Percentiles rank a stretch among this genome's conserved stretches.
Conservation (phyloP, 2,329 filamentous ascomycete genomes). For the Verticillium tricorpus region DNA sequence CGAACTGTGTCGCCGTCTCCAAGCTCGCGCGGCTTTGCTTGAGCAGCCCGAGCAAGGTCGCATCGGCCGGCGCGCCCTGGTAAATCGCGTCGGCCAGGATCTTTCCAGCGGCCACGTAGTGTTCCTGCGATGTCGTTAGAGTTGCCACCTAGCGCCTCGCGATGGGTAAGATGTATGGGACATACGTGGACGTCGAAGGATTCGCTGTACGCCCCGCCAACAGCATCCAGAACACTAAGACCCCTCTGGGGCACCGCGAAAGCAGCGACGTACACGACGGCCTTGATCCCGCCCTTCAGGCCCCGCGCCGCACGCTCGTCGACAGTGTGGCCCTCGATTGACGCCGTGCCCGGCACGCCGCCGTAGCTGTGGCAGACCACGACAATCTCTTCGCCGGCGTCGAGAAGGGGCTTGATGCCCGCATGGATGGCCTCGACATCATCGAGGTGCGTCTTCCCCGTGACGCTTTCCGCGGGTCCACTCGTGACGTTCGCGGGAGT, state of each 20-base stretch:
- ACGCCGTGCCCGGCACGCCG: slow-evolving; percentile 22
- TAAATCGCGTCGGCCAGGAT: not conserved
- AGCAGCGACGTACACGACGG: slow-evolving; percentile 21
- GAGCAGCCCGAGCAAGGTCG: not conserved
- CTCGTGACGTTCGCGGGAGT: not conserved
- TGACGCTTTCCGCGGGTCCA: not conserved
- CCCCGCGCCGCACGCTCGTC: slow-evolving; percentile 19
- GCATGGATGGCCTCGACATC: not conserved
- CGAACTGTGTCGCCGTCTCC: slow-evolving; percentile 12
- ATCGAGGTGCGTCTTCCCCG: not conserved
- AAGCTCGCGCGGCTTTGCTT: slow-evolving; percentile 15
- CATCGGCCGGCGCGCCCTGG: not conserved
- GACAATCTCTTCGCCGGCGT: slow-evolving; percentile 7
- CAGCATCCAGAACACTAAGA: not conserved
- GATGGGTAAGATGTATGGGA: not conserved
- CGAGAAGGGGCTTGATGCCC: not conserved
- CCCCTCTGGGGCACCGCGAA: slow-evolving; percentile 16
- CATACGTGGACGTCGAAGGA: not conserved
- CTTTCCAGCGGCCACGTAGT: not conserved
- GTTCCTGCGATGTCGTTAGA: not conserved
- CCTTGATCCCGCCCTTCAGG: slow-evolving; percentile 20
- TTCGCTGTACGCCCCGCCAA: not conserved
- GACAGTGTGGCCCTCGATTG: slow-evolving; percentile 18
- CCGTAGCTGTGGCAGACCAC: slow-evolving; percentile 21
- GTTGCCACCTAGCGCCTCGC: not conserved